phyloP scores from a whole-genome alignment of 192 early-diverging fungal species.

The Backusella westeae region DNA sequence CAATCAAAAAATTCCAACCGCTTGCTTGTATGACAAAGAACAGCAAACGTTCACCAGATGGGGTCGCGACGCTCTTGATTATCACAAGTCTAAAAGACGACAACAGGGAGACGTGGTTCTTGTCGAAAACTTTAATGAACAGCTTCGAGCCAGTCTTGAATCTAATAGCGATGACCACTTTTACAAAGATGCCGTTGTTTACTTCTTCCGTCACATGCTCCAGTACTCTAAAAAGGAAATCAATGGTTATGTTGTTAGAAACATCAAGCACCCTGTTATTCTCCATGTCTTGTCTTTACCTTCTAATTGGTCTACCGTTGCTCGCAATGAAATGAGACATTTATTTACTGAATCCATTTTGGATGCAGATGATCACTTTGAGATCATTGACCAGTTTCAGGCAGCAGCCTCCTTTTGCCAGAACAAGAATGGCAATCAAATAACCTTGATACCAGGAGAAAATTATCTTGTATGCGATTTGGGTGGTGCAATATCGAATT shows the following conservation, averaged over 20 bases:
- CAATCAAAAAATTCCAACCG: background rate
- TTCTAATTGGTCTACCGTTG: background rate
- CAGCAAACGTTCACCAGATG: background rate
- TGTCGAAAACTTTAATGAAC: background rate
- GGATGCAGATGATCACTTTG: background rate
- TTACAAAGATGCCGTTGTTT: background rate
- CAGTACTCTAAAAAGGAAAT: background rate
- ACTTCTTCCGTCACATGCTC: background rate
- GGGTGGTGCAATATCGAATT: background rate
- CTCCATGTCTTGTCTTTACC: background rate
- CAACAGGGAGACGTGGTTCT: background rate
- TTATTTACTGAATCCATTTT: background rate
- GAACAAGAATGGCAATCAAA: background rate
- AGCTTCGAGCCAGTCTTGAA: background rate
- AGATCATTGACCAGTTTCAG: background rate
- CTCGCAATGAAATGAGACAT: background rate
- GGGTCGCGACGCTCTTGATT: background rate
- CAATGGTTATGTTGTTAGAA: background rate
- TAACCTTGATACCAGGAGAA: background rate
- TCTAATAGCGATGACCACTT: background rate
- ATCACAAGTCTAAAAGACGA: background rate
- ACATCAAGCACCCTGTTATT: background rate
- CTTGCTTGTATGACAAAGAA: background rate
- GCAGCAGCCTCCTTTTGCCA: background rate
- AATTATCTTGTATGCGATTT: background rate